Base-by-base conservation (phyloP, 2,329 filamentous ascomycete genomes). In the Sporothrix sp. region DNA sequence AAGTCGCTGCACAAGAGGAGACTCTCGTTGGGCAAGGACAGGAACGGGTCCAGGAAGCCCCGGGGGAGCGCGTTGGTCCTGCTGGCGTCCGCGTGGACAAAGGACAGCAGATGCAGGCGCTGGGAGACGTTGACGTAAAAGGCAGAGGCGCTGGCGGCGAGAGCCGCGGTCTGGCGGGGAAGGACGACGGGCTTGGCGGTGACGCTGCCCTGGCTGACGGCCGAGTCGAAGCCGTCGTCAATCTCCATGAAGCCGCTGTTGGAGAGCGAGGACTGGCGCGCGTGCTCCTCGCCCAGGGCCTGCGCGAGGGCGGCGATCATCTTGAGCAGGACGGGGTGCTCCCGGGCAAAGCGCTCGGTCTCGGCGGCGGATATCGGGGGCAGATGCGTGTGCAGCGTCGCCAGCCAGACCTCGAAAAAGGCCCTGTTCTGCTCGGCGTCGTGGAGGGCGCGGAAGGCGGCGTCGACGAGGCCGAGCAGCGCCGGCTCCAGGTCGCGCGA, bases 191-290 rank as follows among this genome's bases (percentile, higher is more conserved):
- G 52, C 28, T 65, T 68, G 27, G 68, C 62, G 1, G 61, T 54
- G 14, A 64, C 61, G 44, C 68, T 71, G 23, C 62, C 66, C 21
- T 70, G 71, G 54, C 74, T 81, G 48, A 69, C 69, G 56, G 84
- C 79, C 0, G 79, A 80, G 36, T 79, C 76, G 50, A 84, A 81
- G 2, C 77, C 76, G 30, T 74, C 72, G 58, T 88, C 84, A 5
- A 88, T 60, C 50, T 87, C 82, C 80, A 86, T 84, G 6, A 72
- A 61, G 56, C 83, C 79, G 2, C 67, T 57, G 9, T 71, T 66
- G 4, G 69, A 59, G 8, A 58, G 57, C 1, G 63, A 64, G 0
- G 61, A 61, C 44, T 67, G 66, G 23, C 63, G 63, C 6, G 55
- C 48, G 8, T 60, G 54, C 43, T 62, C 64, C 14, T 68, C 63